Conservation (phyloP, 208 protist genomes). For the Acanthamoeba castellanii region DNA sequence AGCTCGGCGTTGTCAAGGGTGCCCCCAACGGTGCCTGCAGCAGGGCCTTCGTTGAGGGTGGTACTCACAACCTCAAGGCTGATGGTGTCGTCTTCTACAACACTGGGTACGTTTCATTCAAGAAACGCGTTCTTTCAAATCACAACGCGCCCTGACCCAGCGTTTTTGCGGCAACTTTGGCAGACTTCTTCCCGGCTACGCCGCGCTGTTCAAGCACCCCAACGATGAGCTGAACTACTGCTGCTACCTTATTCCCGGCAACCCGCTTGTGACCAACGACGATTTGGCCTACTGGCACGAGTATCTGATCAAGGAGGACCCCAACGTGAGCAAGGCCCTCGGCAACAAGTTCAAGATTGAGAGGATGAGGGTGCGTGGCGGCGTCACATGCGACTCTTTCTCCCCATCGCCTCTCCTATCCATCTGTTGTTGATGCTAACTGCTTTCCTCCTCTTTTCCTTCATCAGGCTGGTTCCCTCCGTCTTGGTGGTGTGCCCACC, state of each 20-base stretch:
- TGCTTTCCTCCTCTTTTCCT: background rate
- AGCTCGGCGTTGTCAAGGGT: constrained; percentile 82
- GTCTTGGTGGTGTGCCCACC: constrained; percentile 82
- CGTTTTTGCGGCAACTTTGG: background rate
- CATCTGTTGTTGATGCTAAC: background rate
- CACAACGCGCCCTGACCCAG: background rate
- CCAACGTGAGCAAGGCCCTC: constrained; percentile 81
- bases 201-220: constrained; percentile 84
- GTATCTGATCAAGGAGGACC: constrained; percentile 83
- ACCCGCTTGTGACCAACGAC: constrained; percentile 78
- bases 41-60: constrained; percentile 84
- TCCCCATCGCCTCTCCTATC: background rate
- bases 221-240: constrained; percentile 87
- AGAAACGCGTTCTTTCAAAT: background rate
- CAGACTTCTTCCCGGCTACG: constrained; percentile 81
- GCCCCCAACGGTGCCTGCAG: constrained; percentile 86
- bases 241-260: constrained; percentile 86
- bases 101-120: constrained; percentile 17
- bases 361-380: constrained; percentile 78
- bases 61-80: constrained; percentile 84
- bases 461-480: constrained; percentile 79
- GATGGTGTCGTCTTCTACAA: constrained; percentile 88
- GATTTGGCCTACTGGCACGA: constrained; percentile 84
- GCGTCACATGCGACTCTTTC: background rate
- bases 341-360: constrained; percentile 86